Evolutionary conservation across 345 rosid species (phyloP).

Genomic region (Salix koriyanagi): DNA sequence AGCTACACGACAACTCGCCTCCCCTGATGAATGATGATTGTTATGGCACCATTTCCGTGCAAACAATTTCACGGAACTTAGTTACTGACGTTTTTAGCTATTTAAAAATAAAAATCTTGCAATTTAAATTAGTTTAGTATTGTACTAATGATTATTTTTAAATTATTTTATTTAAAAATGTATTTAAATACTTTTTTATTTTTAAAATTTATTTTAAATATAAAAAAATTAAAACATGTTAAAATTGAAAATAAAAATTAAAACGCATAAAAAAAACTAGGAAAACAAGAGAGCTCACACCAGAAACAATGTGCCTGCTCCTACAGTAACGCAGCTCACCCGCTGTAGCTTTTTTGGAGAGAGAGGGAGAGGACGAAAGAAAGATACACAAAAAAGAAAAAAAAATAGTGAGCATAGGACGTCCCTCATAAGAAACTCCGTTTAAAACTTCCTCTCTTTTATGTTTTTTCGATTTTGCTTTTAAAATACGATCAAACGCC

Average conservation of each 20-base stretch:
- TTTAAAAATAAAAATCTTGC: no score
- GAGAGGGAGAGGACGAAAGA: neutral
- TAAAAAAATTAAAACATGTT: no score
- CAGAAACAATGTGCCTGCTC: neutral
- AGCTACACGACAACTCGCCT: no score
- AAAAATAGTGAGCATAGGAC: neutral
- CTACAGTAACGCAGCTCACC: neutral
- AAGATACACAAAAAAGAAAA: neutral
- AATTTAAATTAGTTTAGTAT: no score
- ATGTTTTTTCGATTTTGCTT: neutral
- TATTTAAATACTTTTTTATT: no score
- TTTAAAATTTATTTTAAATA: no score
- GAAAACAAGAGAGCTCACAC: neutral
- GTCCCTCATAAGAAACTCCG: constrained; percentile 35
- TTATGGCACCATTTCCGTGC: neutral
- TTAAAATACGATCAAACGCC: neutral
- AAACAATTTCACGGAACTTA: neutral
- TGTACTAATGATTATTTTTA: no score
- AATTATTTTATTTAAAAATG: no score
- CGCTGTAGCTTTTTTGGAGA: neutral
- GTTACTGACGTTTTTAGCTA: no score
- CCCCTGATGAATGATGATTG: neutral
- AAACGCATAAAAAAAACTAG: no score
- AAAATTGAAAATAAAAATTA: no score
- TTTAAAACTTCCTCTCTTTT: neutral